Base-by-base conservation (phyloP, 768 basidiomycete genomes). In the Mycena maculata region DNA sequence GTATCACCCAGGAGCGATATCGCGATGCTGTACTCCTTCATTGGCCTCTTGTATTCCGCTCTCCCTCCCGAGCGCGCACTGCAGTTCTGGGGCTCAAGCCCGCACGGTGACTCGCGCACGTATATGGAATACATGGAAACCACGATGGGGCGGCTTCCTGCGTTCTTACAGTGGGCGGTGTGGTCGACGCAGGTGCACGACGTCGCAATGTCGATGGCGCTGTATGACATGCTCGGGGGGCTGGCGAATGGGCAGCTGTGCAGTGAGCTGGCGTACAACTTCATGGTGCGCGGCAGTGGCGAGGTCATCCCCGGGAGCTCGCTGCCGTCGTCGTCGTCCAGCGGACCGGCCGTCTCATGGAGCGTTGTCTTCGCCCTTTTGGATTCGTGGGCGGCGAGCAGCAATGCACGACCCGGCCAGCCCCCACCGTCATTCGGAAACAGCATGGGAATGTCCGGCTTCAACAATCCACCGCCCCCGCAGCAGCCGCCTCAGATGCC, bases 151-250 rank as follows among this genome's bases (percentile, higher is more conserved):
- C 86, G 89, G 64, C 81, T 94, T 0, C 88, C 89, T 1, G 85
- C 89, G 2, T 96, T 97, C 76, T 80, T 97, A 52, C 92, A 94
- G 63, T 97, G 95, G 95, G 93, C 93, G 0, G 88, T 93, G 11
- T 92, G 92, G 92, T 92, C 92, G 1, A 92, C 93, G 1, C 89
- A 94, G 61, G 83, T 86, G 6, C 87, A 90, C 65, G 92, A 94
- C 66, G 74, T 86, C 8, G 86, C 87, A 1, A 90, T 94, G 88
- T 84, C 90, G 42, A 90, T 89, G 70, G 92, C 93, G 0, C 78
- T 95, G 56, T 95, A 94, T 75, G 93, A 96, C 71, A 96, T 96
- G 96, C 81, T 98, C 31, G 83, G 87, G 10, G 94, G 96, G 23
- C 83, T 96, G 28, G 87, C 94, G 3, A 91, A 92, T 56, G 95